A percentile compares a stretch with the other conserved stretches of the same genome.
phyloP scores from a whole-genome alignment of 768 basidiomycete genomes.

The Botryobasidium botryosum region DNA sequence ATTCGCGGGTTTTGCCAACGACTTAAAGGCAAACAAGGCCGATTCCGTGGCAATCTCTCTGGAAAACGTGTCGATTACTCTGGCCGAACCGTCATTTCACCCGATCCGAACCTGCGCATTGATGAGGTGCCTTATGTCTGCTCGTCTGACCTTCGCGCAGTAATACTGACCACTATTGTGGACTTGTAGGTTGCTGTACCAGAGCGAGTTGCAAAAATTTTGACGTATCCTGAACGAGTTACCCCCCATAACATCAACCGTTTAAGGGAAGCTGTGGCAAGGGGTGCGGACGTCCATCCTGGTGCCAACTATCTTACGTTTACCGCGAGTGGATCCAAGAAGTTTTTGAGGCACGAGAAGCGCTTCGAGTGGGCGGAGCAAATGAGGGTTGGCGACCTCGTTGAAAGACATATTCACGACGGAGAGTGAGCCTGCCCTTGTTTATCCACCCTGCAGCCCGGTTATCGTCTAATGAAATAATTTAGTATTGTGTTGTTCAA shows the following conservation, averaged over 20 bases:
- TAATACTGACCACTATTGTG: too few relatives aligned
- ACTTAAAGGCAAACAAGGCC: constrained; percentile 96
- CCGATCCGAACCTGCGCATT: constrained; percentile 95
- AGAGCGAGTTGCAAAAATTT: constrained; percentile 80
- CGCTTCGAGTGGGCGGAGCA: constrained; percentile 63
- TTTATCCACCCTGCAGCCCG: background rate
- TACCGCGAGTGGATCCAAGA: constrained; percentile 64
- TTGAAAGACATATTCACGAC: constrained; percentile 88
- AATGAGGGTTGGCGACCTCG: constrained; percentile 73
- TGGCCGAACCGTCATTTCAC: constrained; percentile 94
- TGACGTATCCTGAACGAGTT: constrained; percentile 94
- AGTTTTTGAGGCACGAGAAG: constrained; percentile 79
- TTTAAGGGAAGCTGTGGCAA: constrained; percentile 60
- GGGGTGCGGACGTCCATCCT: constrained; percentile 81
- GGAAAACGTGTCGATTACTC: constrained; percentile 99
- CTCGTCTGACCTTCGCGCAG: too few relatives aligned
- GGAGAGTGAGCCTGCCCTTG: constrained; percentile 41
- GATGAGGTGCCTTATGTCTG: constrained; percentile 86
- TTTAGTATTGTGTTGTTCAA: constrained; percentile 80
- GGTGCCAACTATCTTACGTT: constrained; percentile 89
- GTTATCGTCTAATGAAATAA: background rate
- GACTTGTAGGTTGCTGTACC: constrained; percentile 65
- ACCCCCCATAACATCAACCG: constrained; percentile 75
- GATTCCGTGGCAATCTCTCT: constrained; percentile 93
- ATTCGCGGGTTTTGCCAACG: constrained; percentile 97